Evolutionary conservation across 495 filamentous ascomycete species (phyloP), one percentile per base, ranked within the genome.

Genomic region (Bombardia bombarda): DNA sequence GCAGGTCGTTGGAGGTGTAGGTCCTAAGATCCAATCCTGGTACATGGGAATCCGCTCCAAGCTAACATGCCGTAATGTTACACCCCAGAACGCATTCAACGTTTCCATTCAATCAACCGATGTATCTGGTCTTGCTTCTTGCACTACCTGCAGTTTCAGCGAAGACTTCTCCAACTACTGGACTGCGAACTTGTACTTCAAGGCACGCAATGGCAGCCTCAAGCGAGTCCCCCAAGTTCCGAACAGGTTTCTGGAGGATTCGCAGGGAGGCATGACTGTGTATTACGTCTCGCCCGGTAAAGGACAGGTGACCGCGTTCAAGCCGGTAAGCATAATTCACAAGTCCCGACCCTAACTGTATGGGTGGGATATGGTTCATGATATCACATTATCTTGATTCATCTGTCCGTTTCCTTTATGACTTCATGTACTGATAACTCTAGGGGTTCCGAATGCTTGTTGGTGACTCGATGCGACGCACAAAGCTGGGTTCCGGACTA

Each of bases 391-490:
- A 13, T 19, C 32, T 21, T 14, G 16, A 38, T 18, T 7, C 17
- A 19, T 34, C 18, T 2, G 32, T 16, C n/a, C n/a, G n/a, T n/a
- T n/a, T 34, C 32, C 7, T 34, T 37, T 8, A 21, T n/a, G 8
- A 17, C 25, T 4, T 4, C 17, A 34, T 9, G 7, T 36, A 38
- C 1, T 22, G 17, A 17, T 37, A 21, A 10, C 6, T 22, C 19
- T 40, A 74, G 70, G 79, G 75, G 26, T 81, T 86, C 55, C 84
- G 82, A 41, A 87, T 89, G 80, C 46, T 87, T 6, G 72, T 79
- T 31, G 86, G 85, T 22, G 66, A 83, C 53, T 66, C 81, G 0
- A 59, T 49, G 40, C 51, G 51, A 7, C 52, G 57, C 39, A 48
- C 50, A 3, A 34, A 22, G 62, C 31, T 44, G 60, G 19, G 63